Percentiles rank a stretch among this genome's conserved stretches.
phyloP scores from a whole-genome alignment of 768 basidiomycete species.

The Favolaschia claudopus region DNA sequence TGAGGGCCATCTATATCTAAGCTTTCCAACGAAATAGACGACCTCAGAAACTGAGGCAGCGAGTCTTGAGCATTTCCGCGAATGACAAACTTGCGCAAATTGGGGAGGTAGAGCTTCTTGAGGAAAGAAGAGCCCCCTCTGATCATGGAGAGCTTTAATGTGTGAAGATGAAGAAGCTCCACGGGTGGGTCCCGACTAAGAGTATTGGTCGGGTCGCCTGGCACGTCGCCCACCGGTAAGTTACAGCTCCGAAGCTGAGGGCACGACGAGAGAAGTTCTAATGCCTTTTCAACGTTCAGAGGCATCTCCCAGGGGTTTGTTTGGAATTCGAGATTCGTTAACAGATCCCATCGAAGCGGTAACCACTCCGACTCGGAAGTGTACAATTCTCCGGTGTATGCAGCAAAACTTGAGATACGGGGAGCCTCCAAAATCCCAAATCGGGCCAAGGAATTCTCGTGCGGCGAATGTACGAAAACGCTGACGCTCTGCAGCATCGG shows the following conservation, averaged over 20 bases:
- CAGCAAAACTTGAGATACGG: not conserved
- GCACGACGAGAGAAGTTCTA: not conserved
- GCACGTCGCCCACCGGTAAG: not conserved
- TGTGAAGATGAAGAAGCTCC: not conserved
- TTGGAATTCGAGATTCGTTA: not conserved
- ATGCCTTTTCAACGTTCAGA: not conserved
- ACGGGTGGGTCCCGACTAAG: not conserved
- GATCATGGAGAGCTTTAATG: not conserved
- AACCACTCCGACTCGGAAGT: no score
- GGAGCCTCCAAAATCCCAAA: not conserved
- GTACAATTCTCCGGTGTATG: not conserved
- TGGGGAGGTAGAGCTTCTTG: no score
- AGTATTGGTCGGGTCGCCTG: no score
- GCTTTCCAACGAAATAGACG: no score
- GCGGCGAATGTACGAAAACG: not conserved
- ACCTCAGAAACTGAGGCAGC: no score
- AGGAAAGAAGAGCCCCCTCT: not conserved
- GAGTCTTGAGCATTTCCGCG: no score
- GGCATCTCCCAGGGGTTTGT: not conserved
- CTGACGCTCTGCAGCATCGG: not conserved
- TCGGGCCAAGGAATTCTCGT: not conserved
- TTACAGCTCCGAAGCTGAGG: not conserved
- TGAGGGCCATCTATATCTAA: no score
- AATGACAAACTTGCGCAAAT: no score
- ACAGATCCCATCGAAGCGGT: slow-evolving; percentile 1